Conservation (phyloP, 106 monocot genomes). For the Ottelia alismoides region DNA sequence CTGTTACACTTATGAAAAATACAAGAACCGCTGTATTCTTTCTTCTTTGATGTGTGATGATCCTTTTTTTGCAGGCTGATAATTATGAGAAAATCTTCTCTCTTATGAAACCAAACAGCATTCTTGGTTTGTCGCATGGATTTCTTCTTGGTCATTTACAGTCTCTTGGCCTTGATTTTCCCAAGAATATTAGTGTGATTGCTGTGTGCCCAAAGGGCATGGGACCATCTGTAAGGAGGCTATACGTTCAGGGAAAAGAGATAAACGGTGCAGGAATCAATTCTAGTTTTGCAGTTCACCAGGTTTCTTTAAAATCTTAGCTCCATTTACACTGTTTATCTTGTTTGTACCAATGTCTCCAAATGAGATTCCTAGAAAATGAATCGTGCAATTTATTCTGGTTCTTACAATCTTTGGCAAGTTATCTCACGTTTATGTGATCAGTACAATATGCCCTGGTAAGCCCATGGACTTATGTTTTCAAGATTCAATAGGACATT, state of each 20-base stretch:
- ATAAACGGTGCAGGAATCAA: conserved; percentile 88
- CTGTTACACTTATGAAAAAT: too few species aligned
- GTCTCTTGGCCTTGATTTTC: conserved; percentile 67
- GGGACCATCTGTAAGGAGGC: conserved; percentile 85
- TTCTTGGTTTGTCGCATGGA: conserved; percentile 76
- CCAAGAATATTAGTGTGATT: conserved; percentile 73
- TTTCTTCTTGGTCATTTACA: conserved; percentile 87
- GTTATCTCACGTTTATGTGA: too few species aligned
- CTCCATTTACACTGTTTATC: too few species aligned
- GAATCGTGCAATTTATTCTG: too few species aligned
- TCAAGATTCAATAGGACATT: conserved; percentile 74
- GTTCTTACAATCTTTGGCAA: too few species aligned
- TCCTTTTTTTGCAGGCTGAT: conserved; percentile 80
- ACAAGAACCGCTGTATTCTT: too few species aligned
- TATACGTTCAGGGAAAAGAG: conserved; percentile 85
- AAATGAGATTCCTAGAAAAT: too few species aligned
- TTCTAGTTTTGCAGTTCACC: conserved; percentile 79
- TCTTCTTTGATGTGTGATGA: too few species aligned
- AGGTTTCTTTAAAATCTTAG: too few species aligned
- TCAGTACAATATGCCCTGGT: too few species aligned
- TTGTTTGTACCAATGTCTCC: too few species aligned
- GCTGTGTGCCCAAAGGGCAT: conserved; percentile 92
- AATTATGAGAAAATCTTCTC: conserved; percentile 79
- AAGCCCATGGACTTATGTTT: too few species aligned
- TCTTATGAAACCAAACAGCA: conserved; percentile 89